phyloP scores from a whole-genome alignment of 2,329 filamentous ascomycete species.

The Diatrype stigma region DNA sequence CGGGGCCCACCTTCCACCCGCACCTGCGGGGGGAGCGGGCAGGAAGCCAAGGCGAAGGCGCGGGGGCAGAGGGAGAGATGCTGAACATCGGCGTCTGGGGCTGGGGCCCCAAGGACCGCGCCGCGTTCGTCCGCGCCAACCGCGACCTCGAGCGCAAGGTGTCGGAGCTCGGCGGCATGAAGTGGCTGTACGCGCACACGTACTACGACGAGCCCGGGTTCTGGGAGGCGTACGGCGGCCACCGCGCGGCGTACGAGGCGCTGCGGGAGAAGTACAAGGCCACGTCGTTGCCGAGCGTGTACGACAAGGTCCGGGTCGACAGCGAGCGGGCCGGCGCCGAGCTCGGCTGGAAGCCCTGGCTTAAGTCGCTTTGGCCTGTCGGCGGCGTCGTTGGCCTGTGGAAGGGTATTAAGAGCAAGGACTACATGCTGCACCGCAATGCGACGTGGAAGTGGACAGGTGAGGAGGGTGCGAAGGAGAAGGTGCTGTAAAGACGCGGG shows the following conservation, averaged over 20 bases:
- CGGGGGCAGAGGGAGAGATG: slow-evolving; percentile 30
- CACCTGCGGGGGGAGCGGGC: slow-evolving; percentile 32
- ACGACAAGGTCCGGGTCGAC: slow-evolving; percentile 65
- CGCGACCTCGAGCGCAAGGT: slow-evolving; percentile 67
- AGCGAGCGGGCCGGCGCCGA: slow-evolving; percentile 36
- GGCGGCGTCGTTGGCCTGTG: slow-evolving; percentile 57
- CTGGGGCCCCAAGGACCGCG: slow-evolving; percentile 55
- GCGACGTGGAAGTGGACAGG: slow-evolving; percentile 51
- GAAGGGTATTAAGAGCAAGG: slow-evolving; percentile 54
- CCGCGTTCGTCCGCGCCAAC: slow-evolving; percentile 66
- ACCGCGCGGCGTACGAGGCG: slow-evolving; percentile 55
- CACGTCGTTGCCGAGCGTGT: slow-evolving; percentile 59
- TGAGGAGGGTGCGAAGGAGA: slow-evolving; percentile 17
- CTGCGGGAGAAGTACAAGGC: slow-evolving; percentile 62
- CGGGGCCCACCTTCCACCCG: slow-evolving; percentile 52
- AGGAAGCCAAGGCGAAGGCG: slow-evolving; percentile 10
- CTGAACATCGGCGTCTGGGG: slow-evolving; percentile 76
- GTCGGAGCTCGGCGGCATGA: slow-evolving; percentile 66
- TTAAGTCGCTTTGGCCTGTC: slow-evolving; percentile 50
- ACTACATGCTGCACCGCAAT: slow-evolving; percentile 49
- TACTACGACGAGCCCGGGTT: slow-evolving; percentile 75
- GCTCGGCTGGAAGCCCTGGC: slow-evolving; percentile 36
- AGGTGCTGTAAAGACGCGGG: slow-evolving; percentile 15
- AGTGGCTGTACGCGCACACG: slow-evolving; percentile 84
- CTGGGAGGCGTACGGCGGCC: slow-evolving; percentile 58